These are phyloP conservation scores for Geosmithia putterillii DNA, from an alignment of 2,329 filamentous ascomycete species.

Conservation along the genomic window DNA sequence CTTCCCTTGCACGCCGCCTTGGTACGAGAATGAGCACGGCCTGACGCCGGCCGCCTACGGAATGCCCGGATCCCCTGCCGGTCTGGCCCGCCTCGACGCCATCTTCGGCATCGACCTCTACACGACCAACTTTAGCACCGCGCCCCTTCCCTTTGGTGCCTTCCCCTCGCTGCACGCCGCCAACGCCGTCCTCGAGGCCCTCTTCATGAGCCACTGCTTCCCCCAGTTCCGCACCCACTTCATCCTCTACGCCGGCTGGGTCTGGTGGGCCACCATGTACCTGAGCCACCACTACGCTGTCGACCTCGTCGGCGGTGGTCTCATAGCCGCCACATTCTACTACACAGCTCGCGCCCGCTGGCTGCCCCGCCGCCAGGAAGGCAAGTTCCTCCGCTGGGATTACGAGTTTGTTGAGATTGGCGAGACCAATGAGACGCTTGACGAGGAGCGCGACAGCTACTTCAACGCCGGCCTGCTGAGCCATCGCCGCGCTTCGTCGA, in stretches of 20 bases:
- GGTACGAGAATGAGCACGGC: slow-evolving; percentile 92
- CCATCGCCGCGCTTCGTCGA: slow-evolving; percentile 37
- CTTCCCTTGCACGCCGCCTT: slow-evolving; percentile 89
- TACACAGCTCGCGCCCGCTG: slow-evolving; percentile 72
- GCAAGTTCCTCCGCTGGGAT: slow-evolving; percentile 85
- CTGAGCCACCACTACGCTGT: slow-evolving; percentile 95
- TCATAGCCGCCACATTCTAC: slow-evolving; percentile 67
- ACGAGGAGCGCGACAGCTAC: slow-evolving; percentile 34
- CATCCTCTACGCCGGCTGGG: slow-evolving; percentile 76
- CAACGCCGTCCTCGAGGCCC: slow-evolving; percentile 75
- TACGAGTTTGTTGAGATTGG: slow-evolving; percentile 89
- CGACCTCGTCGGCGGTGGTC: slow-evolving; percentile 75
- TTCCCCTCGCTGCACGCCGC: slow-evolving; percentile 90
- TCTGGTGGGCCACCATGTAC: slow-evolving; percentile 99
- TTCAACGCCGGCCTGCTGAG: slow-evolving; percentile 34
- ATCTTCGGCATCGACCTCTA: slow-evolving; percentile 89
- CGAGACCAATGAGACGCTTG: slow-evolving; percentile 34
- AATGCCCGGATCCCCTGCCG: slow-evolving; percentile 80
- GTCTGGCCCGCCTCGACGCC: slow-evolving; percentile 76
- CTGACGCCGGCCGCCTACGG: slow-evolving; percentile 85
- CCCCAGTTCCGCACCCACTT: slow-evolving; percentile 71
- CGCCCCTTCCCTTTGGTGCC: slow-evolving; percentile 85
- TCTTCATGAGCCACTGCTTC: slow-evolving; percentile 91
- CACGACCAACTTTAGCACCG: slow-evolving; percentile 82
- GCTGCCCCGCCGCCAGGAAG: slow-evolving; percentile 68